Base-by-base conservation (phyloP, 805 yeast genomes). In the Saccharomycopsis sp. region DNA sequence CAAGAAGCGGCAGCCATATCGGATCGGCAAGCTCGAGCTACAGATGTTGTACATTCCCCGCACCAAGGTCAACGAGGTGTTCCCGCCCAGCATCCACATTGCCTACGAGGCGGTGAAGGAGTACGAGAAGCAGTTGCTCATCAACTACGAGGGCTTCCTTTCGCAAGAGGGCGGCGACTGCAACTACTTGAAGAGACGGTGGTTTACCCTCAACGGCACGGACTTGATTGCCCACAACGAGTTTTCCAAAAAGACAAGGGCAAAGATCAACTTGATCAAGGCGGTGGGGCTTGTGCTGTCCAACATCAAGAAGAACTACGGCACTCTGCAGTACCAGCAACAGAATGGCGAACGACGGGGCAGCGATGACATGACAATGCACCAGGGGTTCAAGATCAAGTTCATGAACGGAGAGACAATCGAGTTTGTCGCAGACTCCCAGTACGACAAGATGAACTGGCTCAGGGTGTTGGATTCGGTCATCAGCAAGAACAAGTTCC, bases 81-180 rank as follows among this genome's bases (percentile, higher is more conserved):
- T 84, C 42, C 95, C 94, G 5, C 71, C 77, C 18, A 78, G 86
- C 41, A 75, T 83, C 50, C 68, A 68, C 39, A 61, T 73, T 37
- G 77, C 76, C n/a, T 49, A 58, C 9, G 63, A 59, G 9, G 65
- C 71, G 48, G 56, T 69, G 7, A 44, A 57, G 4, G 63, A 70
- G 50, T 56, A 61, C 17, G 52, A 53, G 13, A 54, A 54, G 25
- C 69, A 65, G 39, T 53, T 62, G 48, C 36, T 49, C 4, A 51
- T 64, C 15, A 41, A 38, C 2, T 62, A 63, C 52, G 80, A 81
- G 54, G 96, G 96, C 0, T 78, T 65, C 53, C 62, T 89, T 62
- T 75, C 76, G 52, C 97, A 88, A 61, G 85, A 80, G 53, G 97
- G 97, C 15, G 96, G 96, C 7, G 97, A 88, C 61, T 73, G 92